Evolutionary conservation across 2,329 filamentous ascomycete genomes (phyloP).

Genomic region (Trichoderma arundinaceum): DNA sequence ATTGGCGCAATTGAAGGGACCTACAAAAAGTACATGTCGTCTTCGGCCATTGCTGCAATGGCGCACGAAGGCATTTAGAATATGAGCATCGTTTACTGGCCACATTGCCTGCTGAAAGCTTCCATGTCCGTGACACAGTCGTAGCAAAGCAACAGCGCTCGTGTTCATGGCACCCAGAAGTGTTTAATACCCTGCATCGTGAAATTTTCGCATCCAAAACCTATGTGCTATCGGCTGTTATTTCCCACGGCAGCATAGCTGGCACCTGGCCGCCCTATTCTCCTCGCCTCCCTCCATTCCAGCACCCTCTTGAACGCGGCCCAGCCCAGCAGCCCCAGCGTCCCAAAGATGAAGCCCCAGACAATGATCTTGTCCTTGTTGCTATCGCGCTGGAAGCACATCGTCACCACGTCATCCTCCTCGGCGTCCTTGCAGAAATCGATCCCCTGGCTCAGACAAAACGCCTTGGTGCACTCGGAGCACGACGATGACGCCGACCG

Average conservation of each 20-base stretch:
- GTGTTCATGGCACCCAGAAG: not conserved
- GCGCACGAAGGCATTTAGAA: conserved; percentile 1
- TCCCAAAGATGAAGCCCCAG: conserved; percentile 66
- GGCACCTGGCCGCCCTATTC: conserved; percentile 39
- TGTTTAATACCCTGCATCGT: not conserved
- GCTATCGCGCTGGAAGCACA: conserved; percentile 71
- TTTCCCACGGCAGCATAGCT: conserved; percentile 42
- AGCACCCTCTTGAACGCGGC: conserved; percentile 58
- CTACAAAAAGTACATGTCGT: conserved; percentile 14
- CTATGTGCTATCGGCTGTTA: conserved; percentile 18
- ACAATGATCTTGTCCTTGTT: conserved; percentile 71
- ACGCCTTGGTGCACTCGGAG: conserved; percentile 67
- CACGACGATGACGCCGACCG: conserved; percentile 56
- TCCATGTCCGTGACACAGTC: not conserved
- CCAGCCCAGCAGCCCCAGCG: conserved; percentile 64
- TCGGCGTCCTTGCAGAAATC: conserved; percentile 67
- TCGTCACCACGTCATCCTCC: conserved; percentile 65
- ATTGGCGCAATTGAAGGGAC: conserved; percentile 27
- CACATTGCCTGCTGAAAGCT: not conserved
- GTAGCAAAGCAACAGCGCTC: not conserved
- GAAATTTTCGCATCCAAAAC: not conserved
- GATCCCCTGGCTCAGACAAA: conserved; percentile 64
- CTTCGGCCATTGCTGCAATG: conserved; percentile 1
- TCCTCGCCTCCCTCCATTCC: conserved; percentile 47
- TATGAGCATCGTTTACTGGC: conserved; percentile 1